These are phyloP conservation scores for Hura crepitans DNA, from an alignment of 441 rosid genomes.

Conservation along the genomic window DNA sequence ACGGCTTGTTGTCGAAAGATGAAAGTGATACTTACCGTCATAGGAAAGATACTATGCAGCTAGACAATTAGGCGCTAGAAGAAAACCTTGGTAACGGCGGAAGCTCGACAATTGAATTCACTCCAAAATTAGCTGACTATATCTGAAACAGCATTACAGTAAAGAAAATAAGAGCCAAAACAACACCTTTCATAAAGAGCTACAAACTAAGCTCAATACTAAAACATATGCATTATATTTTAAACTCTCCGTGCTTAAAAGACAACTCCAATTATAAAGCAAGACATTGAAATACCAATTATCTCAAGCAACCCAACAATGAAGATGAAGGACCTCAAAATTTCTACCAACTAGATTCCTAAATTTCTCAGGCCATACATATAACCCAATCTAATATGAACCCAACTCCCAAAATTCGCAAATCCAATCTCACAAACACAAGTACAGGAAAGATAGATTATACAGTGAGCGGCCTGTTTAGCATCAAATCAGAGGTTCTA, in stretches of 20 bases:
- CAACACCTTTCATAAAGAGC: background rate
- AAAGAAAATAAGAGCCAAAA: background rate
- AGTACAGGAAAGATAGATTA: background rate
- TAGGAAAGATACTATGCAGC: conserved; percentile 4
- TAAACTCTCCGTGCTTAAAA: background rate
- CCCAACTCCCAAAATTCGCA: conserved; percentile 19
- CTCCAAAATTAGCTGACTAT: conserved; percentile 21
- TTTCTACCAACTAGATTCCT: conserved; percentile 24
- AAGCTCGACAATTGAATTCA: conserved; percentile 10
- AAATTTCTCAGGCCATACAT: background rate
- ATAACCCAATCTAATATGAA: background rate
- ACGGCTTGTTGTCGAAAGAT: conserved; percentile 17
- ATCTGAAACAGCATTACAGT: conserved; percentile 31
- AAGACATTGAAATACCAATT: background rate
- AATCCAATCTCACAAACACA: background rate
- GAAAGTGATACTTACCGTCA: conserved; percentile 16
- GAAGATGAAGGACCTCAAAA: conserved; percentile 4
- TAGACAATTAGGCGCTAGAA: background rate
- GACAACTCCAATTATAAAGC: background rate
- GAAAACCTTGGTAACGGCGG: conserved; percentile 5
- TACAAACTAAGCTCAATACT: background rate
- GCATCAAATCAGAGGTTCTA: background rate
- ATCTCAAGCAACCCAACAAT: background rate
- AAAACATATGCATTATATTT: background rate
- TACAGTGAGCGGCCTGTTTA: conserved; percentile 8